Percentiles rank a stretch among this genome's conserved stretches.
Conservation (phyloP, 345 rosid genomes). For the Citrus cavaleriei region DNA sequence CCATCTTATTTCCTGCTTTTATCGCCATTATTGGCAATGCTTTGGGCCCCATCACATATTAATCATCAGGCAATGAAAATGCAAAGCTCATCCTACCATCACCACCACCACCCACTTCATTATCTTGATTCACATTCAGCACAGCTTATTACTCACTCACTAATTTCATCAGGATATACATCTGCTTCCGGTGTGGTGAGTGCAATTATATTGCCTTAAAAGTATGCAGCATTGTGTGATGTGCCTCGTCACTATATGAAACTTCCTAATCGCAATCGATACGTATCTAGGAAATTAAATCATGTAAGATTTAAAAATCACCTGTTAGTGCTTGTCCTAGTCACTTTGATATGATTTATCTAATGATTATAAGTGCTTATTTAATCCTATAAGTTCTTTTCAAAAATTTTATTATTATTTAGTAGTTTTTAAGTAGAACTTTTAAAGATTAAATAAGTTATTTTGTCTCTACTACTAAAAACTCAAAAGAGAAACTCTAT, state of each 20-base stretch:
- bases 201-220: neutral
- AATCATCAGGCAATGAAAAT: slow-evolving; percentile 22
- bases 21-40: slow-evolving; percentile 43
- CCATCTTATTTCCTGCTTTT: slow-evolving; percentile 26
- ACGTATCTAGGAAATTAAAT: neutral
- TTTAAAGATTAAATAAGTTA: no score
- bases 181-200: neutral
- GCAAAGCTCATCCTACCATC: slow-evolving; percentile 25
- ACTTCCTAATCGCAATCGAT: neutral
- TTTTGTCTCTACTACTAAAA: no score
- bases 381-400: accelerated
- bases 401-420: no score
- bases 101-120: slow-evolving; percentile 23
- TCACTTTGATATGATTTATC: neutral
- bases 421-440: no score
- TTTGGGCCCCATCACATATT: slow-evolving; percentile 28
- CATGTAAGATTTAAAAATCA: neutral
- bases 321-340: neutral
- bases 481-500: no score
- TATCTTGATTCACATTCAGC: slow-evolving; percentile 21
- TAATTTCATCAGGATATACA: slow-evolving; percentile 10
- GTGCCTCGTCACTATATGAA: neutral
- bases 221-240: neutral
- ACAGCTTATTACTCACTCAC: slow-evolving; percentile 34
- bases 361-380: accelerated